Percentiles rank a stretch among this genome's conserved stretches.
phyloP scores from a whole-genome alignment of 2,329 filamentous ascomycete species.

The Aureobasidium melanogenum region DNA sequence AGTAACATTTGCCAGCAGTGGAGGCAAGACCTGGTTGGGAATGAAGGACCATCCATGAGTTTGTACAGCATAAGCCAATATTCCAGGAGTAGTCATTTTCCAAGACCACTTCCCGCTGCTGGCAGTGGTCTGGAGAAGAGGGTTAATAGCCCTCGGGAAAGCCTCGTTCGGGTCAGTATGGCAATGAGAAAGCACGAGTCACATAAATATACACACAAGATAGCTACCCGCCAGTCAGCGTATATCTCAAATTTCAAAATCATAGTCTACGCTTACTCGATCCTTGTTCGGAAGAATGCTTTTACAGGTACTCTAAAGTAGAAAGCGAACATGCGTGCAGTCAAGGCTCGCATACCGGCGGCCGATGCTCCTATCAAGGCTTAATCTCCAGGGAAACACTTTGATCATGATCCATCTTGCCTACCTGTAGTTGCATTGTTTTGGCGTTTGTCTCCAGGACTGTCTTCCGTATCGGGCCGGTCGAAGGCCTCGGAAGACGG shows the following conservation, averaged over 20 bases:
- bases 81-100: slow-evolving; percentile 58
- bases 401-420: background rate
- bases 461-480: background rate
- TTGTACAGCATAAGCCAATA: slow-evolving; percentile 58
- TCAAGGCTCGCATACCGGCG: slow-evolving; percentile 73
- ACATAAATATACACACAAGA: background rate
- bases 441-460: slow-evolving; percentile 36
- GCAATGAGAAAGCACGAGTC: no score
- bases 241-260: background rate
- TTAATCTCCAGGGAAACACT: background rate
- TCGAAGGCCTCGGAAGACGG: background rate
- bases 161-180: slow-evolving; percentile 31
- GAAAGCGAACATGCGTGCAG: slow-evolving; percentile 75
- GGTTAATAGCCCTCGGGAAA: slow-evolving; percentile 55
- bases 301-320: slow-evolving; percentile 89
- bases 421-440: slow-evolving; percentile 54
- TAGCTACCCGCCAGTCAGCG: background rate
- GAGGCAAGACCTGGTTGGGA: slow-evolving; percentile 68
- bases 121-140: slow-evolving; percentile 40
- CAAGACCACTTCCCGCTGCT: slow-evolving; percentile 49
- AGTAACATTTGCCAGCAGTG: slow-evolving; percentile 63
- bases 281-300: slow-evolving; percentile 81
- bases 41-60: slow-evolving; percentile 67
- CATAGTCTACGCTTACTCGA: slow-evolving; percentile 56
- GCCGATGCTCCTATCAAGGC: slow-evolving; percentile 53